These are phyloP conservation scores for Abortiporus biennis DNA, from an alignment of 1,284 basidiomycete species.

Conservation along the genomic window DNA sequence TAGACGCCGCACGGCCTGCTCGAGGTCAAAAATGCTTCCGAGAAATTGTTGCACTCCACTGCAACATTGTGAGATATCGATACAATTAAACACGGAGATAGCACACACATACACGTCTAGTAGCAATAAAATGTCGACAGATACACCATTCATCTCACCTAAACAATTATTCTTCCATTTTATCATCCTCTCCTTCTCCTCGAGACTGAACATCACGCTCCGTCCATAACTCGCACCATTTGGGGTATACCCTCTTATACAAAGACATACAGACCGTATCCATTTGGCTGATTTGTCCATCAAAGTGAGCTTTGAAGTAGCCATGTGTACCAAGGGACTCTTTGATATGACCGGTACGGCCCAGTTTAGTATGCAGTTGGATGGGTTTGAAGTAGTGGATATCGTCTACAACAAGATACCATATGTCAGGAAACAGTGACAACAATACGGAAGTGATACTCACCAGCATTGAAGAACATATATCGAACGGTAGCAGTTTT, in stretches of 20 bases:
- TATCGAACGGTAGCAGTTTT: conserved; percentile 97
- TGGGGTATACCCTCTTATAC: conserved; percentile 89
- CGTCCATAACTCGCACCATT: conserved; percentile 63
- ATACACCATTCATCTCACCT: too few relatives aligned
- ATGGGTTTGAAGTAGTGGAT: conserved; percentile 92
- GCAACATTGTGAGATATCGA: too few relatives aligned
- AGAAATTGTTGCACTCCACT: too few relatives aligned
- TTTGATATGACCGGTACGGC: conserved; percentile 86
- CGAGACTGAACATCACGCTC: conserved; percentile 11
- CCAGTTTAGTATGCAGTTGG: conserved; percentile 90
- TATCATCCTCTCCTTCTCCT: conserved; percentile 15
- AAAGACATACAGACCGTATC: conserved; percentile 89
- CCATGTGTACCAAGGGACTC: conserved; percentile 98
- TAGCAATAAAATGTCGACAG: too few relatives aligned
- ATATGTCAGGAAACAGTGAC: not conserved
- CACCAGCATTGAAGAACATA: conserved; percentile 94
- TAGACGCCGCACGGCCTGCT: too few relatives aligned
- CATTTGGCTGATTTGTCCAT: conserved; percentile 94
- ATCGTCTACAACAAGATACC: conserved; percentile 58
- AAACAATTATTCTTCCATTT: conserved; percentile 27
- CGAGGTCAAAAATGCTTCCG: too few relatives aligned
- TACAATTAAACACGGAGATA: too few relatives aligned
- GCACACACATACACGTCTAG: too few relatives aligned
- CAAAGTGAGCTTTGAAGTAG: conserved; percentile 97
- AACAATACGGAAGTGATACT: conserved; percentile 14